Conservation (phyloP, 805 yeast species). For the Cyberlindnera meyerae region DNA sequence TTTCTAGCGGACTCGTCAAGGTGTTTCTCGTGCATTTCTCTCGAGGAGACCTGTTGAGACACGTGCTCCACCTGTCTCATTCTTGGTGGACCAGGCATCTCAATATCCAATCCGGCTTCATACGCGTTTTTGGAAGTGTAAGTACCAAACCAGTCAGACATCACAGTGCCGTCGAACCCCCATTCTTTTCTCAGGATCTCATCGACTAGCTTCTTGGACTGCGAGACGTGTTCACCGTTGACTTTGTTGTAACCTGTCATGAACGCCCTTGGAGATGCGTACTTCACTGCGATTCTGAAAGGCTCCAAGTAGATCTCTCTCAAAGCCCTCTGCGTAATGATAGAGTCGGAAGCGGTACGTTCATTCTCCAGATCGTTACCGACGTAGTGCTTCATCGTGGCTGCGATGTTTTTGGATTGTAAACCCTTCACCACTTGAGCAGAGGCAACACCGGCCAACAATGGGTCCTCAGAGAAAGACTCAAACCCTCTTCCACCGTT, state of each 20-base stretch:
- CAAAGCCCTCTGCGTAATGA: slow-evolving; percentile 52
- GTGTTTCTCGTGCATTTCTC: slow-evolving; percentile 35
- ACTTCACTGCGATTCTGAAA: slow-evolving; percentile 50
- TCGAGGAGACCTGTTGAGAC: slow-evolving; percentile 33
- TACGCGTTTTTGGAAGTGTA: slow-evolving; percentile 42
- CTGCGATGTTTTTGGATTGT: slow-evolving; percentile 44
- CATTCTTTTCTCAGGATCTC: slow-evolving; percentile 49
- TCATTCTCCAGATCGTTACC: slow-evolving; percentile 57
- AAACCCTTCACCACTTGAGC: slow-evolving; percentile 48
- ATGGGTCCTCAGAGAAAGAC: slow-evolving; percentile 57
- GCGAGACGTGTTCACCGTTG: slow-evolving; percentile 53
- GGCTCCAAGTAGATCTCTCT: slow-evolving; percentile 59
- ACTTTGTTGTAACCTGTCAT: slow-evolving; percentile 63
- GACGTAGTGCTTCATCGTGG: slow-evolving; percentile 48
- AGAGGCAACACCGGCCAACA: slow-evolving; percentile 40
- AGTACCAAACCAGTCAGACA: slow-evolving; percentile 63
- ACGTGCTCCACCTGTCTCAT: slow-evolving; percentile 37
- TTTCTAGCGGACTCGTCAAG: slow-evolving; percentile 46
- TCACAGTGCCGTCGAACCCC: slow-evolving; percentile 46
- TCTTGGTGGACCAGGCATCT: slow-evolving; percentile 58
- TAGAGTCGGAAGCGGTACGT: slow-evolving; percentile 40
- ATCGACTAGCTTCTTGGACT: slow-evolving; percentile 36
- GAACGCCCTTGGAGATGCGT: slow-evolving; percentile 45
- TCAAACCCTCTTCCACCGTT: slow-evolving; percentile 63
- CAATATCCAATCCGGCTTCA: slow-evolving; percentile 53